Evolutionary conservation across 1,284 basidiomycete genomes (phyloP).

Genomic region (Tremellales sp.): DNA sequence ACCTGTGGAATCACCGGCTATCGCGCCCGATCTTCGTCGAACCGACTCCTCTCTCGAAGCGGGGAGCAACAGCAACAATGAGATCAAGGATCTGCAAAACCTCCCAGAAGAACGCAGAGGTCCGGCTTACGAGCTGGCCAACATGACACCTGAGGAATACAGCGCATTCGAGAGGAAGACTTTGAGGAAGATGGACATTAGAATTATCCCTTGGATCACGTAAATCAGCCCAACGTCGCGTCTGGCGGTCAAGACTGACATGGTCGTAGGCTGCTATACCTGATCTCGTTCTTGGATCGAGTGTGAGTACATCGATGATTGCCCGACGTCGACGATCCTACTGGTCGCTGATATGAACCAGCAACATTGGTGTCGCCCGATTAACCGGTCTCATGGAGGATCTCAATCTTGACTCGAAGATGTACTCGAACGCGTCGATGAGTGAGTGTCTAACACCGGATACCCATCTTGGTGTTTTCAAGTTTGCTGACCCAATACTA

Average conservation of each 20-base stretch:
- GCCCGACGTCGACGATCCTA: background rate
- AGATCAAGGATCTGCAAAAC: constrained; percentile 9
- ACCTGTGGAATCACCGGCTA: too few relatives aligned
- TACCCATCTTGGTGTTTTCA: too few relatives aligned
- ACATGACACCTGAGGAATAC: constrained; percentile 37
- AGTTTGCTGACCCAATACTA: background rate
- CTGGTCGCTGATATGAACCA: background rate
- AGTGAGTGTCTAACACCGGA: too few relatives aligned
- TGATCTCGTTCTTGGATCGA: constrained; percentile 51
- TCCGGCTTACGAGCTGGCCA: constrained; percentile 22
- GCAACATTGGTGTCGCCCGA: constrained; percentile 48
- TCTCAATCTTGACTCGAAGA: constrained; percentile 42
- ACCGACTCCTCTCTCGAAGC: too few relatives aligned
- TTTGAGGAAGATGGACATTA: constrained; percentile 44
- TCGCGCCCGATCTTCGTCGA: too few relatives aligned
- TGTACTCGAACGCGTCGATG: constrained; percentile 48
- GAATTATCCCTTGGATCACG: constrained; percentile 48
- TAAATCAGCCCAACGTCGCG: background rate
- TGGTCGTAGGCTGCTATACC: constrained; percentile 30
- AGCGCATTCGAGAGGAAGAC: constrained; percentile 36
- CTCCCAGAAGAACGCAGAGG: constrained; percentile 18
- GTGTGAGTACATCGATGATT: constrained; percentile 13
- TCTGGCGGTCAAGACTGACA: constrained; percentile 1
- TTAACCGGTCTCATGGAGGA: constrained; percentile 44
- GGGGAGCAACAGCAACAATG: background rate